These are phyloP conservation scores for Penicillium cataractarum DNA, from an alignment of 495 filamentous ascomycete genomes.

Conservation along the genomic window DNA sequence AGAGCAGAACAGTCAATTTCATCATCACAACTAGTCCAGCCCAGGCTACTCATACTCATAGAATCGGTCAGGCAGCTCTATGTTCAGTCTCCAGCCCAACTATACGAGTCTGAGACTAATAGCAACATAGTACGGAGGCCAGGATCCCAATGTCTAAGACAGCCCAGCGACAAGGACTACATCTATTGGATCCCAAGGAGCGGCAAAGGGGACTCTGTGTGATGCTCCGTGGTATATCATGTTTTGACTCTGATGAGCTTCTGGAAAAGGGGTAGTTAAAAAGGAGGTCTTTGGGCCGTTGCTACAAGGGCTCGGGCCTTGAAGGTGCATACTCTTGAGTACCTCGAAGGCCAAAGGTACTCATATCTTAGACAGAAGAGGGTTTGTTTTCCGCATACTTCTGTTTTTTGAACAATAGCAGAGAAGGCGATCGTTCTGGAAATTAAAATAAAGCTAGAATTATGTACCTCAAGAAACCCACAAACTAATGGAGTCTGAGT, in stretches of 20 bases:
- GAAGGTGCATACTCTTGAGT: neutral
- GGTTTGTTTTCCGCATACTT: too few relatives aligned
- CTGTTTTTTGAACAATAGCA: neutral
- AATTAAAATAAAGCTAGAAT: too few relatives aligned
- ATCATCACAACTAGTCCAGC: slow-evolving; percentile 6
- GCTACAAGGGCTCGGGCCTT: slow-evolving; percentile 20
- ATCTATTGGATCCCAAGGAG: slow-evolving; percentile 22
- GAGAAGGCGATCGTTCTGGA: too few relatives aligned
- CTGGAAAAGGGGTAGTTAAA: slow-evolving; percentile 26
- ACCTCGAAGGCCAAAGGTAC: neutral
- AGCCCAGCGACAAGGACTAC: slow-evolving; percentile 1
- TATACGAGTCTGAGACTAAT: slow-evolving; percentile 21
- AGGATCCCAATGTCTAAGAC: slow-evolving; percentile 33
- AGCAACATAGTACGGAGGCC: slow-evolving; percentile 11
- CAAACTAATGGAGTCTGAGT: too few relatives aligned
- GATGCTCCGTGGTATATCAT: slow-evolving; percentile 4
- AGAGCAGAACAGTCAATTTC: neutral
- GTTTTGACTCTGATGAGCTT: slow-evolving; percentile 19
- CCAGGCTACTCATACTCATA: neutral
- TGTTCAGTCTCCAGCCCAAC: slow-evolving; percentile 17
- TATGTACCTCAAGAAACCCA: neutral
- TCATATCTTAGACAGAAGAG: too few relatives aligned
- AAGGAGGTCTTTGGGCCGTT: slow-evolving; percentile 23
- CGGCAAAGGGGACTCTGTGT: slow-evolving; percentile 26
- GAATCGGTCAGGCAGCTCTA: slow-evolving; percentile 5